Evolutionary conservation across 1,139 yeast species (phyloP).

Genomic region (Saccharomyces hybrid): DNA sequence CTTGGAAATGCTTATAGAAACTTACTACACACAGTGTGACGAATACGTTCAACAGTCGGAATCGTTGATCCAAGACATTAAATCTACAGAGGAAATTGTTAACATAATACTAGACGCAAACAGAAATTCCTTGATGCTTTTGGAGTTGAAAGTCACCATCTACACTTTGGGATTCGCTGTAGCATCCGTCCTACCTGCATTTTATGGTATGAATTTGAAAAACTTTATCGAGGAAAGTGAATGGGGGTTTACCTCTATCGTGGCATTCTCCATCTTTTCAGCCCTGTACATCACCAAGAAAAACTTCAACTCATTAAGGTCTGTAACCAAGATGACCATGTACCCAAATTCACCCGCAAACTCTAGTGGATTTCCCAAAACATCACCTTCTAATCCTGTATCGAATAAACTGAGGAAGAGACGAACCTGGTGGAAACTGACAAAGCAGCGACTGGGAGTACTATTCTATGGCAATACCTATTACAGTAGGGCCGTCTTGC

Average conservation of each 20-base stretch:
- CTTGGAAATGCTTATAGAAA: slow-evolving; percentile 81
- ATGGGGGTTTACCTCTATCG: slow-evolving; percentile 40
- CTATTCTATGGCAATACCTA: neutral
- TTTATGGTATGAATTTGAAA: slow-evolving; percentile 92
- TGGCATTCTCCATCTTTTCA: slow-evolving; percentile 34
- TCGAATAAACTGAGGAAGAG: neutral
- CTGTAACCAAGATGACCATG: slow-evolving; percentile 42
- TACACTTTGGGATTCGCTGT: slow-evolving; percentile 86
- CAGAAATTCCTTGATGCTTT: slow-evolving; percentile 85
- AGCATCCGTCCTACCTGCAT: slow-evolving; percentile 64
- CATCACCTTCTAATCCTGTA: neutral
- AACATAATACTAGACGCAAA: slow-evolving; percentile 92
- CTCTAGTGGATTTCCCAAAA: slow-evolving; percentile 2
- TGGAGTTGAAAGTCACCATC: slow-evolving; percentile 76
- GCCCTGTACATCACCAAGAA: slow-evolving; percentile 37
- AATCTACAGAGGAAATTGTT: slow-evolving; percentile 92
- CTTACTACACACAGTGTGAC: slow-evolving; percentile 91
- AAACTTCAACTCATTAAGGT: slow-evolving; percentile 37
- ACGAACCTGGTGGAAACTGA: neutral
- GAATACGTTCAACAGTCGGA: slow-evolving; percentile 94
- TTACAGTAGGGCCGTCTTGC: neutral
- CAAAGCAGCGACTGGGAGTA: neutral
- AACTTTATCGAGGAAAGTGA: slow-evolving; percentile 78
- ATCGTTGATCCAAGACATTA: slow-evolving; percentile 70
- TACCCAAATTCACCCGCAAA: slow-evolving; percentile 23